These are phyloP conservation scores for Pseudonitzschia multiseries DNA, from an alignment of 108 stramenopile genomes.

Conservation along the genomic window DNA sequence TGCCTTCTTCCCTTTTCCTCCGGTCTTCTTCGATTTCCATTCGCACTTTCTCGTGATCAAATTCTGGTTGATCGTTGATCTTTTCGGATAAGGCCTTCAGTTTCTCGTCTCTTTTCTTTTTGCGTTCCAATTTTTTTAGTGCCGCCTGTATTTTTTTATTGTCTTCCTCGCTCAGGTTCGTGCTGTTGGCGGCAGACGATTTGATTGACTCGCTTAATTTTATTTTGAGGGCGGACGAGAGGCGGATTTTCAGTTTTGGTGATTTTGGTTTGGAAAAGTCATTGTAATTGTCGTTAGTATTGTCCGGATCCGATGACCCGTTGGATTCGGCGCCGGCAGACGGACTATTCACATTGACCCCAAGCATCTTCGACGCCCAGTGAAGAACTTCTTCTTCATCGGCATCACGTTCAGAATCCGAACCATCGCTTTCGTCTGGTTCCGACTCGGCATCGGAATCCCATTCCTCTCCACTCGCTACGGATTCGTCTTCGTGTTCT, in stretches of 20 bases:
- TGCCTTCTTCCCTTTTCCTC: constrained; percentile 44
- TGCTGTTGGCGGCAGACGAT: neutral
- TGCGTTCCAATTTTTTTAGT: constrained; percentile 5
- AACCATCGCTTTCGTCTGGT: constrained; percentile 1
- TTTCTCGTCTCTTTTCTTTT: constrained; percentile 16
- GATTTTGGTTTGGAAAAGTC: neutral
- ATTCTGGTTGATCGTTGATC: constrained; percentile 1
- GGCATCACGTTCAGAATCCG: constrained; percentile 40
- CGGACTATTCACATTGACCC: constrained; percentile 8
- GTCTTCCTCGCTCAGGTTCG: neutral
- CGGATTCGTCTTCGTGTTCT: neutral
- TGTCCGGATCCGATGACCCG: neutral
- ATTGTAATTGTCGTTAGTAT: neutral
- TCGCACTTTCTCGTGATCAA: constrained; percentile 24
- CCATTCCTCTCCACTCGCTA: neutral
- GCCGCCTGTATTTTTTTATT: neutral
- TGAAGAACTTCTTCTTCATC: constrained; percentile 43
- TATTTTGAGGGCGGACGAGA: constrained; percentile 14
- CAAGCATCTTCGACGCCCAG: constrained; percentile 51
- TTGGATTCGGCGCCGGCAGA: neutral
- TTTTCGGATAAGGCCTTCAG: neutral
- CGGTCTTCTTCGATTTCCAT: constrained; percentile 38
- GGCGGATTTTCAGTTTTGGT: constrained; percentile 20
- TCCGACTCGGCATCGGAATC: constrained; percentile 19
- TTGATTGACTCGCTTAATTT: constrained; percentile 1